phyloP scores from a whole-genome alignment of 139 green algal genomes.

The Auxenochlorella pyrenoidosa region DNA sequence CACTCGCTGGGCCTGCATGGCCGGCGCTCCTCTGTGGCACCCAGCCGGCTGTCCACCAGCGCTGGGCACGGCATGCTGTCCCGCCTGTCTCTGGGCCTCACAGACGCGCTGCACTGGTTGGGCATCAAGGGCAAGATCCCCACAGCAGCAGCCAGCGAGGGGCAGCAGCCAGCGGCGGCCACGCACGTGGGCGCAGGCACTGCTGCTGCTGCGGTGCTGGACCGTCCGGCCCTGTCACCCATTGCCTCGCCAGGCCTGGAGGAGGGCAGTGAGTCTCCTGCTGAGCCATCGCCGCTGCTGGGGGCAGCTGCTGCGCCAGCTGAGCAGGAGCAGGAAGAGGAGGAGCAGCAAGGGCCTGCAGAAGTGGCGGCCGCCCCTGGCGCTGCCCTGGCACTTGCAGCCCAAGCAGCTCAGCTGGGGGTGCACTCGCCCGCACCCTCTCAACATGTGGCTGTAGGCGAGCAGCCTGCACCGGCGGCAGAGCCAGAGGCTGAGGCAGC shows the following conservation, averaged over 20 bases:
- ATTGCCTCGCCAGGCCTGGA: conserved; percentile 3
- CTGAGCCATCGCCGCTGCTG: neutral
- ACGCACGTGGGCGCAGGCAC: neutral
- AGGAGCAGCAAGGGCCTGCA: neutral
- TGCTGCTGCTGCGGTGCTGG: too few species aligned
- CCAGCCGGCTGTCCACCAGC: neutral
- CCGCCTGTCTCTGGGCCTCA: conserved; percentile 44
- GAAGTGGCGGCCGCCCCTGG: neutral
- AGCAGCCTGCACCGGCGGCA: neutral
- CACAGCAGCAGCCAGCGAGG: neutral
- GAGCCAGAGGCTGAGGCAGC: neutral
- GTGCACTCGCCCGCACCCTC: neutral
- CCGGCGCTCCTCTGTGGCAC: conserved; percentile 24
- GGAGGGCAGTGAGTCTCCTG: neutral
- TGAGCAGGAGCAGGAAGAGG: neutral
- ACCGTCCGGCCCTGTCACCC: neutral
- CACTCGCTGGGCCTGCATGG: conserved; percentile 6
- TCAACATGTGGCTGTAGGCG: neutral
- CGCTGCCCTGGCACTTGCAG: neutral
- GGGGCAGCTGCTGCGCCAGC: too few species aligned
- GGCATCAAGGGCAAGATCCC: conserved; percentile 29
- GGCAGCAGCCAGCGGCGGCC: neutral
- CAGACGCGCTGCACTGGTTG: conserved; percentile 44
- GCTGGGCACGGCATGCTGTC: conserved; percentile 13
- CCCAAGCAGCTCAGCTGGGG: neutral